Base-by-base conservation (phyloP, 176 grass and related monocot species). In the Oryza rufipogon region DNA sequence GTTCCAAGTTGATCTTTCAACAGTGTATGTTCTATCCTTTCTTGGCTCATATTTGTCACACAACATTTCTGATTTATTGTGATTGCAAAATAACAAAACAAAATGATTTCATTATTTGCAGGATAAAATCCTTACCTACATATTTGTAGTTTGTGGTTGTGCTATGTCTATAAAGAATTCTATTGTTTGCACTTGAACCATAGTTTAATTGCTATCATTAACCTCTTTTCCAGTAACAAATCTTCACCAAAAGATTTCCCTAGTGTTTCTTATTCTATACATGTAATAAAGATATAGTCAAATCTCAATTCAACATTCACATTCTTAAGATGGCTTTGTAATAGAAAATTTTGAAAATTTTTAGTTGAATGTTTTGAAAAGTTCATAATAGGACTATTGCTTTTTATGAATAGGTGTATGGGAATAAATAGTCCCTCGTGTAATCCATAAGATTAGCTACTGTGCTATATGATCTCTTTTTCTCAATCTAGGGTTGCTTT, bases 1-100 rank as follows among this genome's bases (percentile, higher is more conserved):
- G 67, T 98, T 95, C 79, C 93, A 95, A 85, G 88, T 98, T 88
- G 86, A 95, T 80, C 87, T 97, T 74, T 86, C 87, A 19, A 86
- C 86, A 81, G 95, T 95, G 92, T 97, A 88, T 85, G 88, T 67
- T 82, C 73, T 84, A 66, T 71, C 71, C 68, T 68, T 25, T 73
- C 20, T 20, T 77, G 2, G 4, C 14, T 19, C 44, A 30, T 44
- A 64, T 85, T 71, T 81, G 23, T 70, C 7, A 23, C 14, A 44
- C 19, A 51, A 22, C 20, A 76, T 67, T 48, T 75, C 4, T n/a
- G 26, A 39, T 26, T 68, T 9, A 51, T 75, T 66, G 20, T 47
- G 7, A 51, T 52, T 32, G 28, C 25, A 23, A 66, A 83, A 42
- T 61, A 51, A 72, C 48, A 42, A 61, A 16, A 60, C 39, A 41